Percentiles rank a stretch among this genome's conserved stretches.
Evolutionary conservation across 306 rosid genomes (phyloP).

Genomic region (Lathyrus sativus): DNA sequence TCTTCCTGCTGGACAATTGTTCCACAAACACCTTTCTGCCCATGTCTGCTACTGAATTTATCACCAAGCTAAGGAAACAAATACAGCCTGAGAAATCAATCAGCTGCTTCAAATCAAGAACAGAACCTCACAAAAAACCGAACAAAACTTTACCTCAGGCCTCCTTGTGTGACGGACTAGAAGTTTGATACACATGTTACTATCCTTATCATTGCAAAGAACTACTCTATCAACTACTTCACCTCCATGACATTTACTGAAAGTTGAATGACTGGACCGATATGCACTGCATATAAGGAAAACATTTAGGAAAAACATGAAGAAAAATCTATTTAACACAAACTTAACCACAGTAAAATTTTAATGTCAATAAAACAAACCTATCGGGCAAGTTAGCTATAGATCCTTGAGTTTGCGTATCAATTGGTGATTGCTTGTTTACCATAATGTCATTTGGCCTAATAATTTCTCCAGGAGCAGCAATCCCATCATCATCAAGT

Average conservation of each 20-base stretch:
- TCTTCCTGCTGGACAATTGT: constrained; percentile 95
- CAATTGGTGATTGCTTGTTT: constrained; percentile 68
- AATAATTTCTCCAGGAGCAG: constrained; percentile 90
- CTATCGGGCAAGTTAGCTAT: constrained; percentile 57
- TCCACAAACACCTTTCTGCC: constrained; percentile 98
- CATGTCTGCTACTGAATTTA: constrained; percentile 98
- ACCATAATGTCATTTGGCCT: constrained; percentile 63
- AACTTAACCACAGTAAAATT: neutral
- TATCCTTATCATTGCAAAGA: constrained; percentile 72
- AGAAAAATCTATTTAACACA: constrained; percentile 22
- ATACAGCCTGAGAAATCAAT: constrained; percentile 36
- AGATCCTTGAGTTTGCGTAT: constrained; percentile 46
- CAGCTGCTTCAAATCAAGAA: constrained; percentile 19
- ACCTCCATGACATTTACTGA: constrained; percentile 72
- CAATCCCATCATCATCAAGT: constrained; percentile 91
- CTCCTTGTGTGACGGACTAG: constrained; percentile 87
- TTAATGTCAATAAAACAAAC: constrained; percentile 39
- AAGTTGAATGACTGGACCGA: constrained; percentile 45
- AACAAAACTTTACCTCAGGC: constrained; percentile 73
- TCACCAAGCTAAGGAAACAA: constrained; percentile 71
- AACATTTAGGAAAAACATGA: constrained; percentile 29
- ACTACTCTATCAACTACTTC: constrained; percentile 90
- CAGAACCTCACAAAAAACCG: constrained; percentile 14
- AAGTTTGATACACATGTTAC: constrained; percentile 70
- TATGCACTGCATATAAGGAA: constrained; percentile 57